Percentiles rank a stretch among this genome's conserved stretches.
Conservation (phyloP, 495 filamentous ascomycete genomes). For the Penicillium canescens region DNA sequence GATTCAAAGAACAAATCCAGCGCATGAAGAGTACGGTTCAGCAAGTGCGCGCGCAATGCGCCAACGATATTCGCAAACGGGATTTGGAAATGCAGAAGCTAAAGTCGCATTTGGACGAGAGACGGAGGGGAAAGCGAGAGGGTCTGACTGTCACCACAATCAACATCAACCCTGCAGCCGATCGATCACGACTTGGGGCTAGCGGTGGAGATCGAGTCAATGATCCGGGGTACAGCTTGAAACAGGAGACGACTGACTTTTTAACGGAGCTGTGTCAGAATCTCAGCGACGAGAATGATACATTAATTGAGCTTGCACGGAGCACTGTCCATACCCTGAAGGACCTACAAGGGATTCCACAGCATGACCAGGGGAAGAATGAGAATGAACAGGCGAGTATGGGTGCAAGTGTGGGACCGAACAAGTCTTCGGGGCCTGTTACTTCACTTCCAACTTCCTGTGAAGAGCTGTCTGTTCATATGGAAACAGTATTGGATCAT, state of each 20-base stretch:
- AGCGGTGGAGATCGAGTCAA: conserved; percentile 49
- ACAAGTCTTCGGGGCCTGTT: conserved; percentile 32
- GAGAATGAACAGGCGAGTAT: conserved; percentile 39
- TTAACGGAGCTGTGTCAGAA: conserved; percentile 84
- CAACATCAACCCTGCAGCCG: conserved; percentile 44
- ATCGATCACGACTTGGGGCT: conserved; percentile 25
- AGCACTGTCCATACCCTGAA: conserved; percentile 70
- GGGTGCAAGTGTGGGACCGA: conserved; percentile 35
- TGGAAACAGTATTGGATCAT: conserved; percentile 75
- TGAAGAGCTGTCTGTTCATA: conserved; percentile 69
- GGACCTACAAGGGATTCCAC: conserved; percentile 75
- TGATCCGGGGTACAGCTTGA: conserved; percentile 68
- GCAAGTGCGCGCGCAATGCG: conserved; percentile 83
- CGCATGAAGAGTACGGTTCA: conserved; percentile 73
- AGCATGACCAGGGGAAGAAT: conserved; percentile 32
- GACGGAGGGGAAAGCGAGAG: conserved; percentile 50
- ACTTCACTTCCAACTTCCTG: conserved; percentile 57
- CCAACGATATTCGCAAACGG: conserved; percentile 88
- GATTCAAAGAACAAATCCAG: conserved; percentile 76
- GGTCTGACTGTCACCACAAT: conserved; percentile 51
- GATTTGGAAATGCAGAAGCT: conserved; percentile 85
- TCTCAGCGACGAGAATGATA: conserved; percentile 92
- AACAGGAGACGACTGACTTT: conserved; percentile 88
- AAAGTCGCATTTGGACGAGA: conserved; percentile 75
- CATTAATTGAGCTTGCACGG: conserved; percentile 69